Evolutionary conservation across 768 basidiomycete genomes (phyloP), one percentile per base, ranked within the genome.

Genomic region (Leccinum sublutescens): DNA sequence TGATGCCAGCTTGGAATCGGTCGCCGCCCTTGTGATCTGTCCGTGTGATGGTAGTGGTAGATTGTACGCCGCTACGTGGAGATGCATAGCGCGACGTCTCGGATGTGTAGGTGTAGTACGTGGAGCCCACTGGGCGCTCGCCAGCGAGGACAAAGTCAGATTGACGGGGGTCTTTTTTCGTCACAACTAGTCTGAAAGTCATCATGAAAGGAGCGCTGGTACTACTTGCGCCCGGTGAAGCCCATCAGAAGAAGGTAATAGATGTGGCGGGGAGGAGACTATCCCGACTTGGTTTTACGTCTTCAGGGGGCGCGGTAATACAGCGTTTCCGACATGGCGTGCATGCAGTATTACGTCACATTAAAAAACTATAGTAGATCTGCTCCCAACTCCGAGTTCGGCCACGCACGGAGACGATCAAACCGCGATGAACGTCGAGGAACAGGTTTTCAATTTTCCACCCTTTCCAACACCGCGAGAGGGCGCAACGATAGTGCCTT

Each of bases 391-490:
- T 33, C 33, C 8, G 17, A 2, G 19, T 29, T 19, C 43, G 17
- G 43, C 15, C 15, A 40, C 17, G 15, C 17, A 40, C 40, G n/a
- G 40, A 3, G 10, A 43, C 40, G 40, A 43, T 38, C 36, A 38
- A 38, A 23, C 12, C 51, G 21, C 25, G 36, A 58, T 43, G 49
- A 21, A 31, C 31, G 38, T 5, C 31, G 19, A 56, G 25, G 55
- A 57, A 1, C 21, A 50, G 3, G 0, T 45, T 25, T 50, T 45
- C 14, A 49, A 3, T 12, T 83, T 82, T 57, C 82, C 82, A 2
- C 82, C 83, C 0, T 85, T 83, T 62, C 83, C 83, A 7, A 15
- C 48, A 2, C 50, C 62, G 0, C 81, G 81, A 0, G 64, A 67
- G 5, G 82, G 78, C 17, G 76, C 78, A 21, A 60, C 59, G 29